A percentile compares a stretch with the other conserved stretches of the same genome.
phyloP scores from a whole-genome alignment of 176 grass and related monocot species.

The Rhipidocladum racemiflorum region DNA sequence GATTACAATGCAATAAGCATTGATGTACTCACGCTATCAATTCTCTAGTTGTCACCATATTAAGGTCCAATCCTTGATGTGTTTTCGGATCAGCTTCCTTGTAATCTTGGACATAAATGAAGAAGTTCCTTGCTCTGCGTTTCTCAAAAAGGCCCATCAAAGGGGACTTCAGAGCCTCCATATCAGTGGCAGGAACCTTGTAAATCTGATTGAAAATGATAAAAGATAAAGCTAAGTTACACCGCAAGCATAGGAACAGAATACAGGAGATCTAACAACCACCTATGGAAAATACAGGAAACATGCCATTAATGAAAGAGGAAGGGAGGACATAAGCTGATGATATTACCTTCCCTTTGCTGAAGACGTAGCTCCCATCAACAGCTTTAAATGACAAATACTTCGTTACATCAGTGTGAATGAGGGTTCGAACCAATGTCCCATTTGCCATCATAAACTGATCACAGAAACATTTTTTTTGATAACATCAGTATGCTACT shows the following conservation, averaged over 20 bases:
- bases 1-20: slow-evolving; percentile 10
- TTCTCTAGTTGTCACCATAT: slow-evolving; percentile 67
- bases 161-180: slow-evolving; percentile 89
- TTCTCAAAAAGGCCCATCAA: slow-evolving; percentile 97
- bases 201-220: slow-evolving; percentile 57
- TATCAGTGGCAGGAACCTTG: slow-evolving; percentile 91
- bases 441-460: slow-evolving; percentile 99
- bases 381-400: slow-evolving; percentile 92
- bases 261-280: slow-evolving; percentile 5
- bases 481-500: slow-evolving; percentile 1
- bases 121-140: slow-evolving; percentile 83
- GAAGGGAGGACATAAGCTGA: not conserved
- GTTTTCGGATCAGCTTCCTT: slow-evolving; percentile 80
- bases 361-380: slow-evolving; percentile 92
- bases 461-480: slow-evolving; percentile 23
- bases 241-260: slow-evolving; percentile 5
- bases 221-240: slow-evolving; percentile 13
- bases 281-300: not conserved
- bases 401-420: slow-evolving; percentile 85
- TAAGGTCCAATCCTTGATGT: slow-evolving; percentile 87
- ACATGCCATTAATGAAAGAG: slow-evolving; percentile 4
- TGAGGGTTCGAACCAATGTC: slow-evolving; percentile 79
- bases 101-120: slow-evolving; percentile 93
- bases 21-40: slow-evolving; percentile 66
- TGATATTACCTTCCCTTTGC: slow-evolving; percentile 74